phyloP scores from a whole-genome alignment of 2,329 filamentous ascomycete species.

The Rhynchosporium graminicola region DNA sequence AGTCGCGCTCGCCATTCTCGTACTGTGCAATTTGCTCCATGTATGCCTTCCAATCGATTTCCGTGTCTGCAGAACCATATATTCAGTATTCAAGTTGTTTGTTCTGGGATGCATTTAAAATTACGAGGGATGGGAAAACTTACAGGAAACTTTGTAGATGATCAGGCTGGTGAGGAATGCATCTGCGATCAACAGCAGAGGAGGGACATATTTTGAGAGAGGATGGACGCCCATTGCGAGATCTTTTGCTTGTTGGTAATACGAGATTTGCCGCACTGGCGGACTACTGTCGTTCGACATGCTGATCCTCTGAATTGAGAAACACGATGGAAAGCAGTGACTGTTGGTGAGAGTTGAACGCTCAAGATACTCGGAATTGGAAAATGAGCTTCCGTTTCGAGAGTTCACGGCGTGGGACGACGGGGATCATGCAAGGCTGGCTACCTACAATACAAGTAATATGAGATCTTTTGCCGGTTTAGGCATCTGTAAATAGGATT shows the following conservation, averaged over 20 bases:
- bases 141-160: constrained; percentile 38
- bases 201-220: constrained; percentile 34
- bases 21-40: constrained; percentile 90
- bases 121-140: constrained; percentile 6
- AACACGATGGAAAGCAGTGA: neutral
- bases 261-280: constrained; percentile 17
- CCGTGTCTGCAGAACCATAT: constrained; percentile 66
- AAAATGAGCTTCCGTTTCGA: constrained; percentile 1
- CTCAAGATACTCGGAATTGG: neutral
- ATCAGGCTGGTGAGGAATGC: constrained; percentile 36
- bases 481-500: neutral
- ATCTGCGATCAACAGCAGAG: constrained; percentile 35
- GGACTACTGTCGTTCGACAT: constrained; percentile 15
- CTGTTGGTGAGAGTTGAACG: neutral
- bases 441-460: no score
- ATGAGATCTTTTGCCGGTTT: no score
- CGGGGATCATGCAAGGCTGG: constrained; percentile 1
- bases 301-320: neutral
- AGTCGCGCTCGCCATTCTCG: constrained; percentile 82
- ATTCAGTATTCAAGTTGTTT: neutral
- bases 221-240: constrained; percentile 35
- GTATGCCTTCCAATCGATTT: constrained; percentile 97
- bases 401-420: neutral
- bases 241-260: constrained; percentile 31
- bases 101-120: neutral